Evolutionary conservation across 2,329 filamentous ascomycete species (phyloP).

Genomic region (Calonectria fujianensis): DNA sequence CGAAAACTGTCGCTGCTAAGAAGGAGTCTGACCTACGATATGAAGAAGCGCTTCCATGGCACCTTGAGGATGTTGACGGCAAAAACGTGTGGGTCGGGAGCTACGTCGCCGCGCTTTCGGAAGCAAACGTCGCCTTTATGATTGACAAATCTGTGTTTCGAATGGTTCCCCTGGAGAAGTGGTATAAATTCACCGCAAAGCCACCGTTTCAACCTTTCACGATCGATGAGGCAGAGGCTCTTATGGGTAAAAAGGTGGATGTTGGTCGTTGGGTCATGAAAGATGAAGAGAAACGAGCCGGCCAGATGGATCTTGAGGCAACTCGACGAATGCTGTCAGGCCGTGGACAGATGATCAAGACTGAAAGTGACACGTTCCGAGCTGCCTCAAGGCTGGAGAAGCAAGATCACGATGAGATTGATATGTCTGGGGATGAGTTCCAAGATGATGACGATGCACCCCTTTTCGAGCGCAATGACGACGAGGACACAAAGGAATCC

Average conservation of each 20-base stretch:
- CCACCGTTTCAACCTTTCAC: slow-evolving; percentile 86
- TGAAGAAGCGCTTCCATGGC: slow-evolving; percentile 97
- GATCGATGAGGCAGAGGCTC: slow-evolving; percentile 89
- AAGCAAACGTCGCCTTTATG: slow-evolving; percentile 87
- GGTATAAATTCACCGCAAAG: slow-evolving; percentile 91
- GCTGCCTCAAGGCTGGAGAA: slow-evolving; percentile 78
- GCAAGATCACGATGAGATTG: slow-evolving; percentile 82
- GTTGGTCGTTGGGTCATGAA: slow-evolving; percentile 88
- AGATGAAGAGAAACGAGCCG: slow-evolving; percentile 75
- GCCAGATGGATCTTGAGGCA: slow-evolving; percentile 76
- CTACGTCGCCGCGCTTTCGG: slow-evolving; percentile 91
- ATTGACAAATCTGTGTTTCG: slow-evolving; percentile 83
- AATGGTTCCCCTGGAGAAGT: slow-evolving; percentile 95
- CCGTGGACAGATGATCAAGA: slow-evolving; percentile 76
- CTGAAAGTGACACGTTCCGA: slow-evolving; percentile 79
- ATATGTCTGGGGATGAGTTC: slow-evolving; percentile 83
- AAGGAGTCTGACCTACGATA: slow-evolving; percentile 85
- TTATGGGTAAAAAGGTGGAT: slow-evolving; percentile 86
- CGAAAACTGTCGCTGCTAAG: slow-evolving; percentile 86
- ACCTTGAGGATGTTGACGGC: slow-evolving; percentile 95
- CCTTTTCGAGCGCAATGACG: slow-evolving; percentile 84
- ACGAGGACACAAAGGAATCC: slow-evolving; percentile 85
- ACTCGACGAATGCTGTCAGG: slow-evolving; percentile 72
- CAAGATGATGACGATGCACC: slow-evolving; percentile 91
- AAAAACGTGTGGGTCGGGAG: slow-evolving; percentile 95